These are phyloP conservation scores for Exutisphaerella laricina DNA, from an alignment of 2,329 filamentous ascomycete genomes.

Conservation along the genomic window DNA sequence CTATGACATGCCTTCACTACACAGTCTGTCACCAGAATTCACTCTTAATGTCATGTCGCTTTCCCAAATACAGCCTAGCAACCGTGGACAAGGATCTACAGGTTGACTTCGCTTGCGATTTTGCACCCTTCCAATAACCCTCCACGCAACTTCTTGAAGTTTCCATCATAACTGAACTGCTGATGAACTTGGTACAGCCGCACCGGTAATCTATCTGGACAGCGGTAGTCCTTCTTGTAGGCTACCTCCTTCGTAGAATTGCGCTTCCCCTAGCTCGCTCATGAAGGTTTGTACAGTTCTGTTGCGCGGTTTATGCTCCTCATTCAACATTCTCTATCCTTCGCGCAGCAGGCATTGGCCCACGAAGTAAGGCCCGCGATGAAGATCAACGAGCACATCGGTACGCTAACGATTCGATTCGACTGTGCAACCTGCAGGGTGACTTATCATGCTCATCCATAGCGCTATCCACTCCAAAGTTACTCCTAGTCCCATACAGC, in stretches of 20 bases:
- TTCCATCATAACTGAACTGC: too few species aligned
- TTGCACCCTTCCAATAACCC: too few species aligned
- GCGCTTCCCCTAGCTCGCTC: too few species aligned
- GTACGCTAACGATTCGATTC: slow-evolving; percentile 22
- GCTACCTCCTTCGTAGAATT: too few species aligned
- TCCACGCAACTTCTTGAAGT: too few species aligned
- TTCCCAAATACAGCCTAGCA: background rate
- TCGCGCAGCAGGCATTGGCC: background rate
- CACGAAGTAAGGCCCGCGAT: slow-evolving; percentile 22
- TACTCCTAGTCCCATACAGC: slow-evolving; percentile 80
- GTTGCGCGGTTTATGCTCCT: background rate
- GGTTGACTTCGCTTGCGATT: too few species aligned
- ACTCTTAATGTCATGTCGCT: background rate
- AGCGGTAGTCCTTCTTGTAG: too few species aligned
- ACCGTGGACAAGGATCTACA: too few species aligned
- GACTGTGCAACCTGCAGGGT: too few species aligned
- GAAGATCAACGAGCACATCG: slow-evolving; percentile 40
- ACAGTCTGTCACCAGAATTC: background rate
- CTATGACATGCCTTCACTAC: background rate
- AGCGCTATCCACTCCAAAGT: slow-evolving; percentile 48
- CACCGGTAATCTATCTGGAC: too few species aligned
- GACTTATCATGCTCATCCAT: background rate
- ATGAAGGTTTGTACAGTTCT: slow-evolving; percentile 1
- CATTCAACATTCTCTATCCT: too few species aligned
- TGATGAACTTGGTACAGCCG: too few species aligned